phyloP scores from a whole-genome alignment of 805 yeast genomes.

The Candida nonsorbophila region DNA sequence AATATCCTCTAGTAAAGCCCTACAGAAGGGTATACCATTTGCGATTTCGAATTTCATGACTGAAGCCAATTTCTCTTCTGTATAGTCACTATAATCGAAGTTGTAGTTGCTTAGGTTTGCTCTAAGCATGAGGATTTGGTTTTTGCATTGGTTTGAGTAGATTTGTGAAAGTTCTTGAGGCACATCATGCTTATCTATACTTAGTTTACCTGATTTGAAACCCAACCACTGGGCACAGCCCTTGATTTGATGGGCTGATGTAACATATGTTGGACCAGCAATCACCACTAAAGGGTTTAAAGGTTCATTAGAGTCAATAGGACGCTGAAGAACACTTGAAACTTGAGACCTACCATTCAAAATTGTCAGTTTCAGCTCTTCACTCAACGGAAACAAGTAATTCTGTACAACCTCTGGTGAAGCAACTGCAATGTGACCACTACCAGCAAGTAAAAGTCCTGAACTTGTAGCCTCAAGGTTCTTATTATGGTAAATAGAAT shows the following conservation, averaged over 20 bases:
- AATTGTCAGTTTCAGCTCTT: conserved; percentile 20
- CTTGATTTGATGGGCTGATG: conserved; percentile 24
- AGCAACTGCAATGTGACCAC: conserved; percentile 32
- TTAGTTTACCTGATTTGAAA: conserved; percentile 10
- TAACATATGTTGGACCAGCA: conserved; percentile 34
- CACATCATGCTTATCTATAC: conserved; percentile 1
- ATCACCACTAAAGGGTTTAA: conserved; percentile 25
- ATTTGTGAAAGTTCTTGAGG: conserved; percentile 4
- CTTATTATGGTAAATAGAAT: conserved; percentile 4
- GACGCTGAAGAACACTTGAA: conserved; percentile 9
- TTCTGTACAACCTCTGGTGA: conserved; percentile 42
- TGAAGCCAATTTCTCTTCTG: background rate
- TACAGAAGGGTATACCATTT: conserved; percentile 36
- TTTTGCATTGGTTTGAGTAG: conserved; percentile 2
- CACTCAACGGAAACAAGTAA: conserved; percentile 30
- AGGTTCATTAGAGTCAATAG: conserved; percentile 1
- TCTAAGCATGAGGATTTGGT: conserved; percentile 27
- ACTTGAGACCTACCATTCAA: conserved; percentile 22
- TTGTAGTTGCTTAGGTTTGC: conserved; percentile 29
- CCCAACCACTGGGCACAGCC: conserved; percentile 41
- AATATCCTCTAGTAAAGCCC: conserved; percentile 33
- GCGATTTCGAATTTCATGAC: conserved; percentile 26
- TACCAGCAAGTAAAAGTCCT: conserved; percentile 17
- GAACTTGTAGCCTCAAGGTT: conserved; percentile 9
- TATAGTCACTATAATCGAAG: conserved; percentile 1